Percentiles rank a stretch among this genome's conserved stretches.
Conservation (phyloP, 805 yeast genomes). For the Suhomyces sp. region DNA sequence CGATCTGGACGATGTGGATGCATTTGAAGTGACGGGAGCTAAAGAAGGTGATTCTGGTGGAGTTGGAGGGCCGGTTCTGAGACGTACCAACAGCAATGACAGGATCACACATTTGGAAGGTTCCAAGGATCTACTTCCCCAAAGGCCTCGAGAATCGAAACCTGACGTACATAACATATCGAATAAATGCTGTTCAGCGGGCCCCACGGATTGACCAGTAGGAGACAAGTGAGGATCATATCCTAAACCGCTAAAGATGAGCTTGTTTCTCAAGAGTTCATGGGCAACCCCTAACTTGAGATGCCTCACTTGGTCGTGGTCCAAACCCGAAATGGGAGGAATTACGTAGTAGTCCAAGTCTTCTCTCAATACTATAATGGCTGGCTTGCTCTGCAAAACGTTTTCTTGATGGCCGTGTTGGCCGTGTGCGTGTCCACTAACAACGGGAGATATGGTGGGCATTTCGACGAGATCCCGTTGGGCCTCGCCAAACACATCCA, state of each 20-base stretch:
- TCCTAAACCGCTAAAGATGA: slow-evolving; percentile 81
- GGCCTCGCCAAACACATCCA: slow-evolving; percentile 68
- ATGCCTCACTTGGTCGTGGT: slow-evolving; percentile 58
- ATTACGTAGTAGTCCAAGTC: slow-evolving; percentile 92
- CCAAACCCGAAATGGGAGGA: slow-evolving; percentile 63
- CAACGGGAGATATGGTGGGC: slow-evolving; percentile 35
- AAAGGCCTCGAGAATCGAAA: slow-evolving; percentile 57
- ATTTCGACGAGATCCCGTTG: slow-evolving; percentile 50
- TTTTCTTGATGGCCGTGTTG: slow-evolving; percentile 30
- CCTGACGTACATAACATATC: slow-evolving; percentile 96
- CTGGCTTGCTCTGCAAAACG: slow-evolving; percentile 76
- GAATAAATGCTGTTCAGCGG: slow-evolving; percentile 92
- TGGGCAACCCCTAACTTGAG: slow-evolving; percentile 76
- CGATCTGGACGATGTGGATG: slow-evolving; percentile 32
- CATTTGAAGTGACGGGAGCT: slow-evolving; percentile 40
- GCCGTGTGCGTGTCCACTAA: slow-evolving; percentile 16
- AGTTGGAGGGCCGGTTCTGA: slow-evolving; percentile 37
- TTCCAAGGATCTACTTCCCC: slow-evolving; percentile 92
- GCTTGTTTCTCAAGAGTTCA: slow-evolving; percentile 51
- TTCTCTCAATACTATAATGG: slow-evolving; percentile 88
- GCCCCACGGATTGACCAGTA: slow-evolving; percentile 57
- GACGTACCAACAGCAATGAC: slow-evolving; percentile 72
- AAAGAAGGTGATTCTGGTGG: slow-evolving; percentile 46
- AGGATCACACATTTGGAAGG: slow-evolving; percentile 85
- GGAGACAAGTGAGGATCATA: slow-evolving; percentile 34